Percentiles rank a stretch among this genome's conserved stretches.
phyloP scores from a whole-genome alignment of 305 asterid species.

The Stenogyne calaminthoides region DNA sequence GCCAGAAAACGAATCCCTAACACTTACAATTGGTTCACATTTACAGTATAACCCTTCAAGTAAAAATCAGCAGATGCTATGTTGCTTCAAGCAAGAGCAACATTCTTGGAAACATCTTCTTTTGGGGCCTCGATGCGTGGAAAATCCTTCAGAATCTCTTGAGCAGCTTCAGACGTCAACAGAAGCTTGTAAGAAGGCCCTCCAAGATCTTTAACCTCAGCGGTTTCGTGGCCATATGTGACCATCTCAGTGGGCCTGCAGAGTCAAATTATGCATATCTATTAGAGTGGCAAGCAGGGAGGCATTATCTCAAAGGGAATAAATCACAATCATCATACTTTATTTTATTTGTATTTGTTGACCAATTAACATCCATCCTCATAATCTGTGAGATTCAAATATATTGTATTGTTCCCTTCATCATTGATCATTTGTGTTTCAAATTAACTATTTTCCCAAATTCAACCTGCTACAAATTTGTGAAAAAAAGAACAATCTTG shows the following conservation, averaged over 20 bases:
- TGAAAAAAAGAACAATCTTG: not conserved
- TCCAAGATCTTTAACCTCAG: constrained; percentile 58
- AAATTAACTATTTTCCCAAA: not conserved
- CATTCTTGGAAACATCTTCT: constrained; percentile 41
- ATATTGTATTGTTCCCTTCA: not conserved
- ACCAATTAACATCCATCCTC: not conserved
- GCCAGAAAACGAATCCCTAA: not conserved
- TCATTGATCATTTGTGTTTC: not conserved
- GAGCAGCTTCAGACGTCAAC: constrained; percentile 73
- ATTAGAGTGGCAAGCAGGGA: no score
- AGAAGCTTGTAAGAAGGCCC: constrained; percentile 62
- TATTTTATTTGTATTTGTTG: not conserved
- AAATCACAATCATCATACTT: no score
- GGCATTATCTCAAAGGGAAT: no score
- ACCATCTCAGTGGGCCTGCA: constrained; percentile 84
- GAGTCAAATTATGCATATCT: not conserved
- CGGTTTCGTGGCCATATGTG: constrained; percentile 63
- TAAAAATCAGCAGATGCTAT: not conserved
- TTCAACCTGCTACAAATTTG: not conserved
- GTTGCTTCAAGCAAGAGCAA: constrained; percentile 41
- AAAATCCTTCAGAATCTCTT: constrained; percentile 58
- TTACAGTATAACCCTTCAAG: constrained; percentile 1
- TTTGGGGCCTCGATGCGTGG: constrained; percentile 47
- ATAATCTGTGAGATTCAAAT: not conserved
- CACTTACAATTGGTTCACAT: not conserved